A percentile compares a stretch with the other conserved stretches of the same genome.
Evolutionary conservation across 306 rosid genomes (phyloP).

Genomic region (Vigna mungo): DNA sequence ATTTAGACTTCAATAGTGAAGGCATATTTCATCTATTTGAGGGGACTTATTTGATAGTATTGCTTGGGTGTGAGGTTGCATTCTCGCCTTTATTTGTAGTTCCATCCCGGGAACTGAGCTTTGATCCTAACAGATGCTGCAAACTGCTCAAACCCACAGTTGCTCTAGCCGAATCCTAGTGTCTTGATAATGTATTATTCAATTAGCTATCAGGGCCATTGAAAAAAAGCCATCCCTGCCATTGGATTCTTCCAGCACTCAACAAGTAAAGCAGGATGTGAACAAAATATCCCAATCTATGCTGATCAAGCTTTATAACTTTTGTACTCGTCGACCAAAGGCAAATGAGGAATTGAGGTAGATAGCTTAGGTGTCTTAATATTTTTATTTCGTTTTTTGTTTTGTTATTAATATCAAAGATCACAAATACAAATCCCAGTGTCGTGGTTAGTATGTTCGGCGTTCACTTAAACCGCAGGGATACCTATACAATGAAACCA

Average conservation of each 20-base stretch:
- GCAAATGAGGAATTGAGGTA: slow-evolving; percentile 29
- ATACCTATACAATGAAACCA: slow-evolving; percentile 36
- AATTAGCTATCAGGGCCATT: slow-evolving; percentile 34
- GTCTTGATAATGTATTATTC: slow-evolving; percentile 31
- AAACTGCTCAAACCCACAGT: not conserved
- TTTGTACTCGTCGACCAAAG: slow-evolving; percentile 35
- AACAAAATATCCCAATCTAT: not conserved
- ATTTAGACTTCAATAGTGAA: not conserved
- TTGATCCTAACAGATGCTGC: slow-evolving; percentile 12
- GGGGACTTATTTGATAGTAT: not conserved
- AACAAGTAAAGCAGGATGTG: slow-evolving; percentile 3
- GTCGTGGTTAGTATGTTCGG: slow-evolving; percentile 41
- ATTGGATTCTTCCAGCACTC: slow-evolving; percentile 16
- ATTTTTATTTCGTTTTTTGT: not conserved
- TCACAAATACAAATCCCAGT: slow-evolving; percentile 25
- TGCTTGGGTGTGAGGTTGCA: not conserved
- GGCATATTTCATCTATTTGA: not conserved
- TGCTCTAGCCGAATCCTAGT: slow-evolving; percentile 21
- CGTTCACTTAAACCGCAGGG: slow-evolving; percentile 31
- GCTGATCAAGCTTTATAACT: slow-evolving; percentile 28
- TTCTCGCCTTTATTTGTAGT: not conserved
- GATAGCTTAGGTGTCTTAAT: not conserved
- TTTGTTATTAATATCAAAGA: slow-evolving; percentile 9
- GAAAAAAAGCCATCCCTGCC: not conserved
- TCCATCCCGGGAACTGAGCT: not conserved